Evolutionary conservation across 2,329 filamentous ascomycete species (phyloP), one percentile per base, ranked within the genome.

Genomic region (Lasiodiplodia citricola): DNA sequence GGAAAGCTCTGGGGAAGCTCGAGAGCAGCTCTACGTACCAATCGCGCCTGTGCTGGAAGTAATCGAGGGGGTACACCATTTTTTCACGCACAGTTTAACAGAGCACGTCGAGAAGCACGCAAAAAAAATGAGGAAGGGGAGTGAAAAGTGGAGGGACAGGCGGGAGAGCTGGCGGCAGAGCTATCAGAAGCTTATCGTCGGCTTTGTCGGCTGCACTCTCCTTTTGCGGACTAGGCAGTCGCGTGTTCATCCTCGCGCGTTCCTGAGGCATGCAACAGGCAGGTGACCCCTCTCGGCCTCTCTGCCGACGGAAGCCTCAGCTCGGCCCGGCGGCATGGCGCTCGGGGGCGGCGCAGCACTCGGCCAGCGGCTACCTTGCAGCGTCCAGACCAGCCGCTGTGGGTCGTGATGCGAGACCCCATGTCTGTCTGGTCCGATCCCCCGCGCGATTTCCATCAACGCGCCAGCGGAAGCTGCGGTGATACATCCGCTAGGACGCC

Each of bases 21-120:
- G 21, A 41, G 68, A 68, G 68, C 69, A 68, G 68, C 58, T 66
- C 58, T 63, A 75, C 86, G 77, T 83, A 93, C 92, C 91, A 92
- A 78, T 91, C 90, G 70, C 86, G 86, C 73, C 86, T 86, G 79
- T 94, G 91, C 75, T 91, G 87, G 73, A 93, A 84, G 75, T 93
- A 93, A 71, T 89, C 65, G 63, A 69, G 65, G 8, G 57, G 68
- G 23, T 69, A 69, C 31, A 69, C 54, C 60, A 69, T 66, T 18
- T 11, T 69, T n/a, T 21, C 31, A 44, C 16, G 47, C 21, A 41
- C 47, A 35, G 35, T 41, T 52, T 14, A 47, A 31, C 28, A 18
- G 23, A 21, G 3, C 25, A 11, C n/a, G 35, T 57, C 50, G 41
- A 56, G 51, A 56, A 54, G 21, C 25, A 47, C 28, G 31, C 50